Conservation (phyloP, 805 yeast species). For the Danielozyma ontarioensis region DNA sequence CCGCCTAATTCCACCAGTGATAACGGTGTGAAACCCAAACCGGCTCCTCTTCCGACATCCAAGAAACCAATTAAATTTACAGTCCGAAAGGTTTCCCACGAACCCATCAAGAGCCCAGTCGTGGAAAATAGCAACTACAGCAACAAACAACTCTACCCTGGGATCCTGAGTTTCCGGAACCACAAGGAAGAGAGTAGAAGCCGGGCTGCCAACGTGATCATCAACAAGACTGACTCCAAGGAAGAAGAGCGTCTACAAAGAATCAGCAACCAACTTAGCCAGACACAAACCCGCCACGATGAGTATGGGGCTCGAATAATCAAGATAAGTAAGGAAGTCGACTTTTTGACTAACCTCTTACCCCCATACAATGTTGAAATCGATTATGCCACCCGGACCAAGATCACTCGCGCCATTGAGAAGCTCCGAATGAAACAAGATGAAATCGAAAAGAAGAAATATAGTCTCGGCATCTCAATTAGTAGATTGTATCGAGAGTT, state of each 20-base stretch:
- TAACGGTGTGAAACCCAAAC: neutral
- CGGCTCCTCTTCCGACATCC: too few species aligned
- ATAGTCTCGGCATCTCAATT: conserved; percentile 35
- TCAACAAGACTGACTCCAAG: neutral
- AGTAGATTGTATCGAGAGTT: conserved; percentile 40
- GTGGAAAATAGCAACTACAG: neutral
- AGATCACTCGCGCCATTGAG: conserved; percentile 36
- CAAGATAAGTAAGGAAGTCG: conserved; percentile 37
- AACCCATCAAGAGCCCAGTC: conserved; percentile 14
- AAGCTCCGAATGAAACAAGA: conserved; percentile 35
- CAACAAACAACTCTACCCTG: neutral
- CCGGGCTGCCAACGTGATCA: neutral
- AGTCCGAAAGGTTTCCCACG: conserved; percentile 29
- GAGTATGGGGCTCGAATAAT: conserved; percentile 23
- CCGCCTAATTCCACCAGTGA: neutral
- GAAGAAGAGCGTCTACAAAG: neutral
- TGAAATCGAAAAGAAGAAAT: conserved; percentile 37
- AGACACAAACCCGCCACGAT: conserved; percentile 32
- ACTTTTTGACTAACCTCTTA: conserved; percentile 31
- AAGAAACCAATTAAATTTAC: conserved; percentile 29
- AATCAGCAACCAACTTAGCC: conserved; percentile 2
- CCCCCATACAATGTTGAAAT: conserved; percentile 42
- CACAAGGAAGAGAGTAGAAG: neutral
- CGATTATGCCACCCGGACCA: conserved; percentile 36
- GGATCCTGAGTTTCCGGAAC: neutral